Base-by-base conservation (phyloP, 805 yeast genomes). In the Clavispora vitiphila region DNA sequence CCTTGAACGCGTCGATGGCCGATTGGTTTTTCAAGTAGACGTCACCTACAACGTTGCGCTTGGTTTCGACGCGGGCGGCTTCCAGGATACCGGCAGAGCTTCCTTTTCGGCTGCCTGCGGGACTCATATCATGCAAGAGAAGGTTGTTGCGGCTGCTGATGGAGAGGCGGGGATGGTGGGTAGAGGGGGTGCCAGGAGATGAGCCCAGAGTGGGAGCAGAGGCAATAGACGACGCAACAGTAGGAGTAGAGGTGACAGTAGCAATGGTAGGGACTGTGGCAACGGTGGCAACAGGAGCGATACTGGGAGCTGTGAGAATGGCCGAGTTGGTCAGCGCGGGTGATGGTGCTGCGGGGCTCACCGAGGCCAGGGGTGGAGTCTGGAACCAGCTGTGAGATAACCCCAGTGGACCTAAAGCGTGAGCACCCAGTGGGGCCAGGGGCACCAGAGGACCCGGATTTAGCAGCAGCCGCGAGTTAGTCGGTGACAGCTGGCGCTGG, bases 41-140 rank as follows among this genome's bases (percentile, higher is more conserved):
- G 44, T 70, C 74, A 10, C 75, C 75, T 2, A 65, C 73, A 6
- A 69, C 75, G 43, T 70, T 69, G 34, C 74, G 48, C 47, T 68
- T 69, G 2, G 75, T 70, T 48, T 70, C 75, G 23, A 70, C 60
- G 50, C 65, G 71, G 3, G 70, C 69, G 1, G 74, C 74, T 44
- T 67, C 72, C 21, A n/a, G 50, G 12, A 24, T 27, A 9, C 50
- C 49, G 4, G 54, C 50, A 4, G 46, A 37, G 32, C 61, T 57
- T 5, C 56, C 58, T n/a, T 52, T 45, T 5, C 61, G 42, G n/a
- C 48, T 39, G 9, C 44, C 38, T 7, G 53, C 34, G 6, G 59
- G 39, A 24, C 58, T 53, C 31, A 65, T 62, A 15, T 67, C 72
- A 27, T 60, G 68, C 18, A 65, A 23, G n/a, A 39, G 15, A 15